Evolutionary conservation across 352 stramenopile species (phyloP).

Genomic region (Globisporangium barbulae): DNA sequence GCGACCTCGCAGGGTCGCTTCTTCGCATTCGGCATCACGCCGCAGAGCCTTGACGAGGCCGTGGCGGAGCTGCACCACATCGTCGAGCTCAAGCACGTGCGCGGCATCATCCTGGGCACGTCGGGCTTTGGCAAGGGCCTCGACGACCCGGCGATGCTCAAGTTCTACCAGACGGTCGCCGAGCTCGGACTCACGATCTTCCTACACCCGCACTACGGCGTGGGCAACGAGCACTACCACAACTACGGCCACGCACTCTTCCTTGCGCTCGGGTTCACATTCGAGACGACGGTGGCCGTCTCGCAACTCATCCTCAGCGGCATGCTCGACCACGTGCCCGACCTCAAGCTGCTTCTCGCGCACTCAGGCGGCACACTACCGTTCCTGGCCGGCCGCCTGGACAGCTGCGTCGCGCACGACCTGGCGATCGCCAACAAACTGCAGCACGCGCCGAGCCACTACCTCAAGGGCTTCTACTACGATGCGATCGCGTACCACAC

Average conservation of each 20-base stretch:
- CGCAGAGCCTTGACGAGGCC: slow-evolving; percentile 26
- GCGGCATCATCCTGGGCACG: slow-evolving; percentile 53
- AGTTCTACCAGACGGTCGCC: slow-evolving; percentile 47
- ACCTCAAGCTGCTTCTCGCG: slow-evolving; percentile 47
- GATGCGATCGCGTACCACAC: slow-evolving; percentile 57
- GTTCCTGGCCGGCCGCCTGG: slow-evolving; percentile 54
- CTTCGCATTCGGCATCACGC: slow-evolving; percentile 52
- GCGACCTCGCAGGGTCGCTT: slow-evolving; percentile 34
- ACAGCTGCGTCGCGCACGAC: slow-evolving; percentile 62
- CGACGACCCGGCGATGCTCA: slow-evolving; percentile 52
- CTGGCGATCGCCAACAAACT: slow-evolving; percentile 33
- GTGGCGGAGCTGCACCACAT: slow-evolving; percentile 39
- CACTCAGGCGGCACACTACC: slow-evolving; percentile 61
- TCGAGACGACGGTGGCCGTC: slow-evolving; percentile 65
- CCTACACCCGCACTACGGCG: slow-evolving; percentile 64
- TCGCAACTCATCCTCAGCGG: slow-evolving; percentile 56
- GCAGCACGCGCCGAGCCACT: slow-evolving; percentile 40
- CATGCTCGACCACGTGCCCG: slow-evolving; percentile 43
- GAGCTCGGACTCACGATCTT: slow-evolving; percentile 47
- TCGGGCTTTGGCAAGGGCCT: slow-evolving; percentile 50
- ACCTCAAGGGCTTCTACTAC: slow-evolving; percentile 63
- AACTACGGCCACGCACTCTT: slow-evolving; percentile 57
- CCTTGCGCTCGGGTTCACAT: slow-evolving; percentile 61
- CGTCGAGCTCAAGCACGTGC: slow-evolving; percentile 32
- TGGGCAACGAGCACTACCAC: slow-evolving; percentile 56